Conservation (phyloP, 2,329 filamentous ascomycete genomes). For the Colletotrichum chlorophyti region DNA sequence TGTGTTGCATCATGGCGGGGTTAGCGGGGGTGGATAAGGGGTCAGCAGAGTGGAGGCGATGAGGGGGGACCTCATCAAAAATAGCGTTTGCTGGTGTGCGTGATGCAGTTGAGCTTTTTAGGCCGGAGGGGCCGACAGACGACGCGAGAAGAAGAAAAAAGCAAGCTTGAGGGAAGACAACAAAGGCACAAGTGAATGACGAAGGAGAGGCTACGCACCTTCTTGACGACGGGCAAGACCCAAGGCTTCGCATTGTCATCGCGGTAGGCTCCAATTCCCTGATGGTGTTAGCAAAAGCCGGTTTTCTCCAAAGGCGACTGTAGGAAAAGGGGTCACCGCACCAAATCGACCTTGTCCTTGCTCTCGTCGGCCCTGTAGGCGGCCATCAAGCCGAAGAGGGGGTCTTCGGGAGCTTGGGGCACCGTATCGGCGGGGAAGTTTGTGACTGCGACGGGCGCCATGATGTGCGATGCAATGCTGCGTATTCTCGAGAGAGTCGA, state of each 20-base stretch:
- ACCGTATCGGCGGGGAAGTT: constrained; percentile 80
- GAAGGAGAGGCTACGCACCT: constrained; percentile 64
- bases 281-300: constrained; percentile 2
- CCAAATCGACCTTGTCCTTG: constrained; percentile 89
- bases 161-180: background rate
- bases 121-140: background rate
- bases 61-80: constrained; percentile 13
- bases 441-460: constrained; percentile 68
- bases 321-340: constrained; percentile 49
- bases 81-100: constrained; percentile 3
- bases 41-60: background rate
- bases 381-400: constrained; percentile 90
- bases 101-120: constrained; percentile 18
- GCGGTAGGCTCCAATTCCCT: constrained; percentile 89
- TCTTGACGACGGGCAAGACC: constrained; percentile 95
- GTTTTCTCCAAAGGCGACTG: background rate
- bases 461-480: constrained; percentile 70
- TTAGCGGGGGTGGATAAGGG: constrained; percentile 23
- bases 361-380: constrained; percentile 82
- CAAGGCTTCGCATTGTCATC: constrained; percentile 96
- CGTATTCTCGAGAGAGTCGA: constrained; percentile 59
- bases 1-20: constrained; percentile 29
- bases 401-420: constrained; percentile 91
- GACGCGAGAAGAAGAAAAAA: background rate
- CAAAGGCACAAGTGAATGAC: background rate